A percentile compares a stretch with the other conserved stretches of the same genome.
phyloP scores from a whole-genome alignment of 352 stramenopile species.

The Phytophthora aleatoria region DNA sequence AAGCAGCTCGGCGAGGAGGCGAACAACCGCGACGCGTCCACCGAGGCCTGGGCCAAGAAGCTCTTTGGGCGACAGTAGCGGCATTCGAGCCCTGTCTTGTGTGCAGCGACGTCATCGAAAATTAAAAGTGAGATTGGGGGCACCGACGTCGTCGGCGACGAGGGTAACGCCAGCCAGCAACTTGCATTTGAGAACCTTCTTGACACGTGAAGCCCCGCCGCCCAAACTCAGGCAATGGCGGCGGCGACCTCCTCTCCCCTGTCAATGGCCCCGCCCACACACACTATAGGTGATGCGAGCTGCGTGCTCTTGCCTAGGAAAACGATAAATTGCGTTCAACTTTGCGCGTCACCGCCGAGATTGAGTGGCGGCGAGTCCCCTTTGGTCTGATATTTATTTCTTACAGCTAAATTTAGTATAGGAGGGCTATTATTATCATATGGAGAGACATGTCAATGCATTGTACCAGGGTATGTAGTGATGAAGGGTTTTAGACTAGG shows the following conservation, averaged over 20 bases:
- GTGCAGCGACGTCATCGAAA: conserved; percentile 16
- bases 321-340: background rate
- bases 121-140: background rate
- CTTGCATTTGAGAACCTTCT: conserved; percentile 37
- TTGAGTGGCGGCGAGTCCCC: conserved; percentile 5
- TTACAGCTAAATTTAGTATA: conserved; percentile 3
- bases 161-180: conserved; percentile 10
- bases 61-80: conserved; percentile 14
- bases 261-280: background rate
- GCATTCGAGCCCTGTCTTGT: conserved; percentile 14
- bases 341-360: background rate
- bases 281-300: background rate
- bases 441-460: background rate
- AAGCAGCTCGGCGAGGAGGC: conserved; percentile 37
- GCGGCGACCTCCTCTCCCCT: background rate
- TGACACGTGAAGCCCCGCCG: conserved; percentile 10
- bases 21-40: conserved; percentile 26
- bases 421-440: background rate
- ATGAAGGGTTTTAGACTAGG: conserved; percentile 14
- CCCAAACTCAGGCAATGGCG: background rate
- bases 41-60: conserved; percentile 31
- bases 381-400: background rate
- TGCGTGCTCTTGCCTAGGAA: background rate
- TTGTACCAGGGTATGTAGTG: conserved; percentile 10
- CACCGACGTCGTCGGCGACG: background rate